phyloP scores from a whole-genome alignment of 179 eudicot genomes.

The Actinidia arguta region DNA sequence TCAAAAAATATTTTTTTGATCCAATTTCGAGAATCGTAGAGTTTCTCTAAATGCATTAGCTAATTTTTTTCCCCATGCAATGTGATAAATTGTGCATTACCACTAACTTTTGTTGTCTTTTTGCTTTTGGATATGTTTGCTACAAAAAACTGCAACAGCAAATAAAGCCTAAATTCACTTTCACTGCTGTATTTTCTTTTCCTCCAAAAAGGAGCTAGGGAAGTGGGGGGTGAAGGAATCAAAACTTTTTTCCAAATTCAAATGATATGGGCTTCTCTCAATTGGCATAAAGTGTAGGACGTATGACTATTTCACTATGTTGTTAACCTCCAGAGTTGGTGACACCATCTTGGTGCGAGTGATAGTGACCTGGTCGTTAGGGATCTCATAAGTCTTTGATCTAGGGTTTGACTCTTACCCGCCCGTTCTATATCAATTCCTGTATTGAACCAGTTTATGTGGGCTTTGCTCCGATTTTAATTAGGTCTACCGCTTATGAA shows the following conservation, averaged over 20 bases:
- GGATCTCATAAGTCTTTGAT: no score
- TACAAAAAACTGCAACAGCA: conserved; percentile 4
- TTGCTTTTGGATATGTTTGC: background rate
- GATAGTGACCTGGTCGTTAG: no score
- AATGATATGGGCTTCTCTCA: background rate
- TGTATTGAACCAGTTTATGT: no score
- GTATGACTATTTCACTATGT: background rate
- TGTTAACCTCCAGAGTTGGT: background rate
- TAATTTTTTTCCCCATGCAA: background rate
- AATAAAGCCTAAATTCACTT: conserved; percentile 13
- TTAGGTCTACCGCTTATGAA: no score
- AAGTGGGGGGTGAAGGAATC: conserved; percentile 19
- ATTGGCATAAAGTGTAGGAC: background rate
- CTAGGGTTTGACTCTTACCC: no score
- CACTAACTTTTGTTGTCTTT: conserved; percentile 5
- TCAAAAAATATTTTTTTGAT: no score
- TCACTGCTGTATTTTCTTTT: conserved; percentile 1
- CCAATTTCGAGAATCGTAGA: no score
- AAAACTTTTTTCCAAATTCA: background rate
- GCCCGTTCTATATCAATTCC: no score
- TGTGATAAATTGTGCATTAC: conserved; percentile 6
- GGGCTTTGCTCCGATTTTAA: no score
- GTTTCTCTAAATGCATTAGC: background rate
- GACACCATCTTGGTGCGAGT: no score
- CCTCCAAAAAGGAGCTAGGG: background rate